Evolutionary conservation across 805 yeast species (phyloP).

Genomic region (Pichia phayaonensis): DNA sequence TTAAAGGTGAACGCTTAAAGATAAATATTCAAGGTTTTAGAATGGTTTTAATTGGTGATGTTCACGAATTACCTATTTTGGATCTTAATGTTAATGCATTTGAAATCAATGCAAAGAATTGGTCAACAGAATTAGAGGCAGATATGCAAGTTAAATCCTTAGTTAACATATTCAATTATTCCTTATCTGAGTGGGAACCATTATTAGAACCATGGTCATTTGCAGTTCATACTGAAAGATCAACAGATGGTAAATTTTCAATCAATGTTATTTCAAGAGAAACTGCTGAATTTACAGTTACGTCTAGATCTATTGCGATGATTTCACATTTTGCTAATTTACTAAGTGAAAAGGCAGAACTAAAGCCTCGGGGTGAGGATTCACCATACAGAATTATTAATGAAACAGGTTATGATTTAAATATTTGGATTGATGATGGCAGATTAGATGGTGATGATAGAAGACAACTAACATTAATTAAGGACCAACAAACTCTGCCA

Average conservation of each 20-base stretch:
- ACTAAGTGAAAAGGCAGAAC: constrained; percentile 43
- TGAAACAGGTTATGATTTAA: constrained; percentile 78
- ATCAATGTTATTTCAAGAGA: constrained; percentile 72
- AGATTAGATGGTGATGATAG: constrained; percentile 15
- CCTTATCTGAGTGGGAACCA: constrained; percentile 94
- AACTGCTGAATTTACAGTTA: constrained; percentile 70
- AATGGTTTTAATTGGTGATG: constrained; percentile 79
- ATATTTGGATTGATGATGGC: constrained; percentile 67
- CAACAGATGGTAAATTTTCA: constrained; percentile 36
- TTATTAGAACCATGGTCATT: constrained; percentile 82
- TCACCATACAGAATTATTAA: constrained; percentile 77
- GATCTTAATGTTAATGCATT: constrained; percentile 72
- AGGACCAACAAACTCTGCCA: constrained; percentile 45
- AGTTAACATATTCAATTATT: constrained; percentile 76
- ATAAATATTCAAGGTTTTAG: constrained; percentile 70
- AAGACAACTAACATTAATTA: constrained; percentile 31
- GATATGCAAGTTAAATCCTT: constrained; percentile 56
- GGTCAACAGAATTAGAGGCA: constrained; percentile 80
- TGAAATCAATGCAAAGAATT: constrained; percentile 58
- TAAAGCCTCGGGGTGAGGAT: constrained; percentile 66
- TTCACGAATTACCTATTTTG: constrained; percentile 81
- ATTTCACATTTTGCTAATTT: constrained; percentile 60
- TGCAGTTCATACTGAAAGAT: constrained; percentile 57
- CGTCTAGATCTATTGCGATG: constrained; percentile 74
- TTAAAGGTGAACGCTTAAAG: constrained; percentile 61